These are phyloP conservation scores for Skeletonema costatum DNA, from an alignment of 108 stramenopile species.

Conservation along the genomic window DNA sequence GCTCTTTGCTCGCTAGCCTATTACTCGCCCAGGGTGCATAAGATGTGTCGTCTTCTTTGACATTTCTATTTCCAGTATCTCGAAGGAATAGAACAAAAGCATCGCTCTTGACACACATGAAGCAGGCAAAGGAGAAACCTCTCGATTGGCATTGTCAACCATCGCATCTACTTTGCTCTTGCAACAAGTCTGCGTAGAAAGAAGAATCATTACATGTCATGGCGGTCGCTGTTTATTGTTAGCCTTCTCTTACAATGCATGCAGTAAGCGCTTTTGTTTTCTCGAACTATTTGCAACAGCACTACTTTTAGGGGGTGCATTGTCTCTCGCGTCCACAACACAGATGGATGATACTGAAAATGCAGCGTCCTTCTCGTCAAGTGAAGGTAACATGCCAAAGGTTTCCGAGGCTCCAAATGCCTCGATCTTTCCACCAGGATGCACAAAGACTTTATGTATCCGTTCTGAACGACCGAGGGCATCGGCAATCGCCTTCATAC, in stretches of 20 bases:
- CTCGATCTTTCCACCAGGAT: constrained; percentile 88
- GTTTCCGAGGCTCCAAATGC: constrained; percentile 65
- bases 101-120: too few relatives aligned
- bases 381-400: constrained; percentile 15
- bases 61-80: too few relatives aligned
- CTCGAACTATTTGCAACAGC: background rate
- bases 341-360: constrained; percentile 73
- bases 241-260: background rate
- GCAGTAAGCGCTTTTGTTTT: background rate
- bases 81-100: too few relatives aligned
- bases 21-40: too few relatives aligned
- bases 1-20: too few relatives aligned
- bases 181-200: too few relatives aligned
- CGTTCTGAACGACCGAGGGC: constrained; percentile 70
- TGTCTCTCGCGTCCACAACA: constrained; percentile 80
- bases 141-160: too few relatives aligned
- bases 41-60: too few relatives aligned
- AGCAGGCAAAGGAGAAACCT: too few relatives aligned
- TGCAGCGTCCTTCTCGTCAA: constrained; percentile 1
- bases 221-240: background rate
- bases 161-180: too few relatives aligned
- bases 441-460: constrained; percentile 84
- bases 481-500: constrained; percentile 76
- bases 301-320: constrained; percentile 11
- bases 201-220: too few relatives aligned